These are phyloP conservation scores for Epichloe typhina DNA, from an alignment of 2,329 filamentous ascomycete genomes.

Conservation along the genomic window DNA sequence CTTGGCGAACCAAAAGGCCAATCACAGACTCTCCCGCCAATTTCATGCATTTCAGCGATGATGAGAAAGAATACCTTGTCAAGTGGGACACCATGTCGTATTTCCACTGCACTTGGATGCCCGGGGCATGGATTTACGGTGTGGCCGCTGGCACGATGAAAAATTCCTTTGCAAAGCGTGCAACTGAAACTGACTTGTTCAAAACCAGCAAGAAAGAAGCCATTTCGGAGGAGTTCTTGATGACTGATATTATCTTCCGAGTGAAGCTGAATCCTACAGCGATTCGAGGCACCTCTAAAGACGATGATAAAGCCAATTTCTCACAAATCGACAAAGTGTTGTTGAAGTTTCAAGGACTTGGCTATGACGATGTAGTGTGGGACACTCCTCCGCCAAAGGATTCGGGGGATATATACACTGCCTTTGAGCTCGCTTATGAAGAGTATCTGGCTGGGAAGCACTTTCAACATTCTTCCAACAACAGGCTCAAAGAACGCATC, in stretches of 20 bases:
- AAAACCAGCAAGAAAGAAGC: constrained; percentile 64
- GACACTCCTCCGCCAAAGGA: constrained; percentile 62
- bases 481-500: constrained; percentile 53
- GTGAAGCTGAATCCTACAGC: constrained; percentile 43
- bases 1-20: constrained; percentile 57
- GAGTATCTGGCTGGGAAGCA: constrained; percentile 75
- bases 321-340: constrained; percentile 59
- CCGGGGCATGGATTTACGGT: constrained; percentile 80
- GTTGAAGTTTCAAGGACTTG: constrained; percentile 86
- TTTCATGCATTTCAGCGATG: constrained; percentile 36
- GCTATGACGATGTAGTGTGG: constrained; percentile 87
- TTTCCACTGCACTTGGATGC: constrained; percentile 72
- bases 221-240: constrained; percentile 74
- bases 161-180: constrained; percentile 61
- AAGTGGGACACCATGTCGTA: constrained; percentile 80
- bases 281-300: constrained; percentile 43
- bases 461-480: constrained; percentile 42
- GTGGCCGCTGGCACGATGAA: constrained; percentile 51
- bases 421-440: constrained; percentile 72
- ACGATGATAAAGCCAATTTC: constrained; percentile 58
- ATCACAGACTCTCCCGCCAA: constrained; percentile 18
- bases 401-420: constrained; percentile 53
- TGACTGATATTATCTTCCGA: constrained; percentile 79
- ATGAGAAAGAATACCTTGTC: constrained; percentile 81
- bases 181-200: constrained; percentile 41